Conservation (phyloP, 257 asterid genomes). For the Plantago ovata region DNA sequence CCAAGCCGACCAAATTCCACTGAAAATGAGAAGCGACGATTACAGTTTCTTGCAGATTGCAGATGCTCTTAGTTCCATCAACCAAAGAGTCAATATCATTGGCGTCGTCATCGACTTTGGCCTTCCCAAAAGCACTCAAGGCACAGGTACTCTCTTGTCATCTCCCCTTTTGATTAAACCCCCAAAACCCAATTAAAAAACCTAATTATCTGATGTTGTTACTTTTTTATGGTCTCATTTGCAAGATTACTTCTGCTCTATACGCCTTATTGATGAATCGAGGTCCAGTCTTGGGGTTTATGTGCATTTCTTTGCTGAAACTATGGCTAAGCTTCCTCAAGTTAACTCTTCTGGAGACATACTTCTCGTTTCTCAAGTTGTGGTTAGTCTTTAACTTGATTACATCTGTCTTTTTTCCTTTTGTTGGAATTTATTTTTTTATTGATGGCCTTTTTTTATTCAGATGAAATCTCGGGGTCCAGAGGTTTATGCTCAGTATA, state of each 20-base stretch:
- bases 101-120: conserved; percentile 51
- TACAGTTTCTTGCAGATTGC: conserved; percentile 43
- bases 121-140: conserved; percentile 47
- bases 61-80: conserved; percentile 51
- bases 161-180: neutral
- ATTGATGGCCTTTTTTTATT: neutral
- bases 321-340: conserved; percentile 60
- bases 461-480: conserved; percentile 56
- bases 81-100: conserved; percentile 62
- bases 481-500: conserved; percentile 52
- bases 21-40: conserved; percentile 45
- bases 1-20: too few relatives aligned
- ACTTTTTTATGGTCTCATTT: conserved; percentile 11
- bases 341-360: conserved; percentile 60
- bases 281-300: conserved; percentile 39
- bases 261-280: conserved; percentile 62
- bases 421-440: conserved; percentile 1
- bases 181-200: too few relatives aligned
- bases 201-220: too few relatives aligned
- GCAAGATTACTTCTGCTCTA: conserved; percentile 52
- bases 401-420: too few relatives aligned
- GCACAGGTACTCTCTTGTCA: conserved; percentile 53
- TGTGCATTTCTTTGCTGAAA: conserved; percentile 46
- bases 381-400: conserved; percentile 10
- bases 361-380: conserved; percentile 48